Evolutionary conservation across 139 green algal species (phyloP), one percentile per base, ranked within the genome.

Genomic region (Asterochloris erici): DNA sequence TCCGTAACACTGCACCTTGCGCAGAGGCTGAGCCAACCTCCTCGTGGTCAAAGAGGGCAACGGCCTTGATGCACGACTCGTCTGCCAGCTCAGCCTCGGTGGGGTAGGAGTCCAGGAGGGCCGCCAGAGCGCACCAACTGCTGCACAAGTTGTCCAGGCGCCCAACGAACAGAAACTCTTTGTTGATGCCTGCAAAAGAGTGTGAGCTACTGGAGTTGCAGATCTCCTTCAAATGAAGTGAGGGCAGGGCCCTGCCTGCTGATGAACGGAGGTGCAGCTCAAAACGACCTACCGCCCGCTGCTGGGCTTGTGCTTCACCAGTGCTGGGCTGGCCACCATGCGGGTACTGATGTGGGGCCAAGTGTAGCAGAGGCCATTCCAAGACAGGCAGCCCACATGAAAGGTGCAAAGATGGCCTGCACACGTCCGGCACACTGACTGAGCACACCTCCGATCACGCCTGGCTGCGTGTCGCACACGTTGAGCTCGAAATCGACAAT

Each of bases 401-500:
- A n/a, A 17, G 13, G 47, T 28, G 10, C n/a, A 38, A 78, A 28
- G 62, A 10, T 29, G 15, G 9, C 15, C 19, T 71, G 66, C 17
- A 71, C 66, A 71, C 6, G 21, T 26, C 66, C 17, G 21, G 17
- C 66, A 71, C 17, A 13, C 21, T 71, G 19, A 27, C 24, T 6
- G 19, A 1, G n/a, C 80, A 17, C 77, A 90, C 88, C 88, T 74
- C 86, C 86, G 68, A 91, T 83, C 38, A 83, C 80, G 71, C 88
- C 88, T 4, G 90, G 87, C 87, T 98, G 95, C 29, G 92, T 95
- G 88, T 99, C 96, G 63, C 94, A 96, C 54, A 98, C 83, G 68
- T 98, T 92, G n/a, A 99, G 90, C 84, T 99, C 96, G 86, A 99
- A 97, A 82, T 98, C 96, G 2, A 96, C 89, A 78, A 99, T 98